Percentiles rank a stretch among this genome's conserved stretches.
Conservation (phyloP, 1,284 basidiomycete genomes). For the Thelephora terrestris region DNA sequence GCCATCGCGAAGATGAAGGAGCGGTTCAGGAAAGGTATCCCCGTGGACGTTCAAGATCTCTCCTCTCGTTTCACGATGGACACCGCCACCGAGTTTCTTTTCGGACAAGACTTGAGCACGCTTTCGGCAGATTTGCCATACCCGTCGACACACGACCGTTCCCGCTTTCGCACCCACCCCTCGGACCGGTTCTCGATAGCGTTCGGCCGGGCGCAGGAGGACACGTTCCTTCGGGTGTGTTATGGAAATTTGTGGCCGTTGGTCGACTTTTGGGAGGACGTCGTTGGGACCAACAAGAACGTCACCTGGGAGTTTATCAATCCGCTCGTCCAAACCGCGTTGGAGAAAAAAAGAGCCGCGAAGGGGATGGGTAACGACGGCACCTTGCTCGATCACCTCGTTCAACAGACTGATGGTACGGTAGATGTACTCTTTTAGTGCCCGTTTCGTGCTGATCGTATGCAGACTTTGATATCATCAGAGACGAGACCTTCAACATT, state of each 20-base stretch:
- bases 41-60: slow-evolving; percentile 27
- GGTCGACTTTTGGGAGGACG: neutral
- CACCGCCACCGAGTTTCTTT: slow-evolving; percentile 41
- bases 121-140: slow-evolving; percentile 34
- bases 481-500: slow-evolving; percentile 41
- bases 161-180: slow-evolving; percentile 12
- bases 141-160: slow-evolving; percentile 15
- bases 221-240: slow-evolving; percentile 21
- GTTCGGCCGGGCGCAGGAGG: slow-evolving; percentile 23
- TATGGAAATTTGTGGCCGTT: slow-evolving; percentile 18
- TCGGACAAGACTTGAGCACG: slow-evolving; percentile 31
- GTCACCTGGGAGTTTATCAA: neutral
- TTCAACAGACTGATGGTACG: slow-evolving; percentile 38
- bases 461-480: slow-evolving; percentile 24
- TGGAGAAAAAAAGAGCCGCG: neutral
- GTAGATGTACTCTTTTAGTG: neutral
- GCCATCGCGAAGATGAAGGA: slow-evolving; percentile 18
- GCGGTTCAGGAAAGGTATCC: slow-evolving; percentile 5
- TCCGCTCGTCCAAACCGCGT: neutral
- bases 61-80: slow-evolving; percentile 44
- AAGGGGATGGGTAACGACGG: slow-evolving; percentile 22
- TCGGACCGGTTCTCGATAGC: slow-evolving; percentile 20
- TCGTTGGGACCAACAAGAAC: neutral
- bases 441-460: neutral
- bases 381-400: slow-evolving; percentile 40